A percentile compares a stretch with the other conserved stretches of the same genome.
Conservation (phyloP, 208 protist species). For the Leishmania turanica region DNA sequence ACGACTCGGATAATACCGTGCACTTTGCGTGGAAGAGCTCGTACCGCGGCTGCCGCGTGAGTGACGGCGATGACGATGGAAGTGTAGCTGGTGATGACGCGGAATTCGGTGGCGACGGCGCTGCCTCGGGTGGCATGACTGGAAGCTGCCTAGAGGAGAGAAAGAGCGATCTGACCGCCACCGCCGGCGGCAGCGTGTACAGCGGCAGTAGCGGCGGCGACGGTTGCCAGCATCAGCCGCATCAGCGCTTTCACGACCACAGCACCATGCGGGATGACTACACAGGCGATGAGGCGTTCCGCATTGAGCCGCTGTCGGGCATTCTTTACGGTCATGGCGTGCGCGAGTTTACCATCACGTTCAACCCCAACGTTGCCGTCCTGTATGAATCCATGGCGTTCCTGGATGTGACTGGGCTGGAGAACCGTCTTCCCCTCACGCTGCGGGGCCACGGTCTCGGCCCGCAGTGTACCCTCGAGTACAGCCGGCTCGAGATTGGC, state of each 20-base stretch:
- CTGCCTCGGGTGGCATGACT: not conserved
- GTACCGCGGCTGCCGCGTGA: conserved; percentile 13
- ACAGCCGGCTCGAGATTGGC: conserved; percentile 88
- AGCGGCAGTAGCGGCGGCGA: not conserved
- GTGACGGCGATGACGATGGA: conserved; percentile 1
- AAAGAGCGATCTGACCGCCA: not conserved
- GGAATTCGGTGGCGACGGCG: not conserved
- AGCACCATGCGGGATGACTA: conserved; percentile 19
- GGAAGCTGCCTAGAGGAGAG: not conserved
- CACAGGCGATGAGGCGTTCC: conserved; percentile 89
- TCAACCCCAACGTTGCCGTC: conserved; percentile 87
- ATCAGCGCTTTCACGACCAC: not conserved
- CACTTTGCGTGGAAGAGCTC: conserved; percentile 85
- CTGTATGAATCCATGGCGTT: conserved; percentile 74
- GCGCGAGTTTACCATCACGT: conserved; percentile 90
- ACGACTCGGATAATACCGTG: conserved; percentile 83
- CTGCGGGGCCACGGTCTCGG: conserved; percentile 86
- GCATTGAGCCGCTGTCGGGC: conserved; percentile 85
- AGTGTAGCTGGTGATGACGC: conserved; percentile 1
- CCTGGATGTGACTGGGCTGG: conserved; percentile 79
- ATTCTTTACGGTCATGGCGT: conserved; percentile 78
- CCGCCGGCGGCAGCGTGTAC: not conserved
- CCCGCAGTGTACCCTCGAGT: conserved; percentile 92
- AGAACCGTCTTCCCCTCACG: conserved; percentile 75
- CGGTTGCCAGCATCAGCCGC: conserved; percentile 13